Conservation (phyloP, 163 green algal genomes). For the Trebouxiophyceae sp. region DNA sequence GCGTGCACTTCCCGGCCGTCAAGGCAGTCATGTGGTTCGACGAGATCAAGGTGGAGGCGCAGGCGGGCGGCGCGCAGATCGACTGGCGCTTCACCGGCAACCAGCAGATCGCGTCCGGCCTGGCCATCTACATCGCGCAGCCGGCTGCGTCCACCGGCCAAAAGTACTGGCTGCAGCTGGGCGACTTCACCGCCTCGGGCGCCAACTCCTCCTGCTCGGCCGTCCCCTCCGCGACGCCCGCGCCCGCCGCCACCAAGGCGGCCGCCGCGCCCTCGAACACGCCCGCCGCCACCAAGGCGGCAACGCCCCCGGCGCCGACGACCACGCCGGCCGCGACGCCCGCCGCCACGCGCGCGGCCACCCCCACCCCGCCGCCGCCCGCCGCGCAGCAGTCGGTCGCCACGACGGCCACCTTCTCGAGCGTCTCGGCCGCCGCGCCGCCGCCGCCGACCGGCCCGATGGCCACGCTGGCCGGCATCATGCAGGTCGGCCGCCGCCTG, state of each 20-base stretch:
- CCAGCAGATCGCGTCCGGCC: background rate
- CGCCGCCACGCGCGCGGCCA: background rate
- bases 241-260: background rate
- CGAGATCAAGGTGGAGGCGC: background rate
- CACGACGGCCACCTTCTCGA: background rate
- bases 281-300: background rate
- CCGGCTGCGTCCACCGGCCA: background rate
- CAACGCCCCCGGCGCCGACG: background rate
- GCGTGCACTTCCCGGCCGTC: background rate
- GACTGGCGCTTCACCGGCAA: slow-evolving; percentile 1
- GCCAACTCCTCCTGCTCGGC: background rate
- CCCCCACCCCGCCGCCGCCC: background rate
- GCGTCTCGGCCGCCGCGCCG: no score
- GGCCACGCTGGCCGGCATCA: background rate
- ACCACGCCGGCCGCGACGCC: background rate
- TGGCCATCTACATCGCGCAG: background rate
- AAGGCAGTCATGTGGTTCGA: background rate
- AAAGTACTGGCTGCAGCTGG: background rate
- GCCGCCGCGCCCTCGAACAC: background rate
- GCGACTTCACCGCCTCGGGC: background rate
- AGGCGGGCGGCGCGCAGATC: background rate
- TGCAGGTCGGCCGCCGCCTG: background rate
- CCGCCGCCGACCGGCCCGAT: background rate
- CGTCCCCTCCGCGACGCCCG: background rate
- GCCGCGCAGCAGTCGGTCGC: no score